phyloP scores from a whole-genome alignment of 2,329 filamentous ascomycete genomes.

The Cryphonectria naterciae region DNA sequence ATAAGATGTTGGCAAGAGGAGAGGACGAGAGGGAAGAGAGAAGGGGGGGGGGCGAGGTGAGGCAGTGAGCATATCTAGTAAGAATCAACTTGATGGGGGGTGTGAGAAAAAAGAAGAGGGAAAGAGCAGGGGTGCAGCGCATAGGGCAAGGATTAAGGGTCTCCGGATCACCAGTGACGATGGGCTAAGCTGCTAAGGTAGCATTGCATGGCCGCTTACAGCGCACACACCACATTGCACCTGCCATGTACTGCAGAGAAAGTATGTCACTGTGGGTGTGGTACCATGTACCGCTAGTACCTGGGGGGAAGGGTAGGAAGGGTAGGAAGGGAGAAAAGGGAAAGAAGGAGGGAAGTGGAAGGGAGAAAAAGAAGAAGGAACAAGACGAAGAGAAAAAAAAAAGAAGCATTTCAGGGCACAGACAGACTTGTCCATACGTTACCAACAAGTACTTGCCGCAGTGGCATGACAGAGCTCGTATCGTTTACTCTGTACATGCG shows the following conservation, averaged over 20 bases:
- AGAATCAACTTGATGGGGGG: neutral
- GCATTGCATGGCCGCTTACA: slow-evolving; percentile 5
- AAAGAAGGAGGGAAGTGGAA: neutral
- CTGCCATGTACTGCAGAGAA: neutral
- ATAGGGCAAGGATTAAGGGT: slow-evolving; percentile 3
- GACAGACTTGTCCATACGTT: no score
- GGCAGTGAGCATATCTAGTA: slow-evolving; percentile 9
- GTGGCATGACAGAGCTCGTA: no score
- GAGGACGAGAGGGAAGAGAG: neutral
- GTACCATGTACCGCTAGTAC: neutral
- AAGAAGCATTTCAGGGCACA: neutral
- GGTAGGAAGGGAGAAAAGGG: neutral
- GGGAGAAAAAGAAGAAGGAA: neutral
- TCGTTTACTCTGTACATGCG: neutral
- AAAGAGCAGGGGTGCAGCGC: slow-evolving; percentile 8
- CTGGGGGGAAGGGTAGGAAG: neutral
- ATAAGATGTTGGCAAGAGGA: neutral
- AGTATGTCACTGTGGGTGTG: neutral
- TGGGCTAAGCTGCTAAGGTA: slow-evolving; percentile 1
- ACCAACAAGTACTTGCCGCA: no score
- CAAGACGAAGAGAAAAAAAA: neutral
- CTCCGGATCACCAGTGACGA: slow-evolving; percentile 10
- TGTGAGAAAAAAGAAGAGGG: neutral
- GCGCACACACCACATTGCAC: neutral
- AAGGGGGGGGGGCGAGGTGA: slow-evolving; percentile 2